Conservation (phyloP, 305 asterid genomes). For the Caryopteris hybrid region DNA sequence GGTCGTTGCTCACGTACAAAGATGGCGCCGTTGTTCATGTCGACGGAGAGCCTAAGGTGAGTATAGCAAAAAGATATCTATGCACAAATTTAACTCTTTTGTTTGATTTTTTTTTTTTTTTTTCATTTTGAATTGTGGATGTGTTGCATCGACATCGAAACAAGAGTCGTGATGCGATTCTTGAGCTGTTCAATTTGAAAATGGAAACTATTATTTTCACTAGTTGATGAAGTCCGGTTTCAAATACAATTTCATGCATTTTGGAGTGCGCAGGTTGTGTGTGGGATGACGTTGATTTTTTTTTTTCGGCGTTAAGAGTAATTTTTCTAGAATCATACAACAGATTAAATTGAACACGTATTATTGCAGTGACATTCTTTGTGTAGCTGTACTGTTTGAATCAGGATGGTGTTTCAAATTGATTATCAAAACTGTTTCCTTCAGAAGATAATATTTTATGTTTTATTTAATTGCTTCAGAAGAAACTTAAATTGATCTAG, state of each 20-base stretch:
- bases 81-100: not conserved
- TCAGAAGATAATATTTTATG: not conserved
- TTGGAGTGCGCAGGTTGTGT: not conserved
- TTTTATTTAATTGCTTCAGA: not conserved
- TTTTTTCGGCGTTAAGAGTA: not conserved
- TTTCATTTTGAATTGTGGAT: not conserved
- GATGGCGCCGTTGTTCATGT: conserved; percentile 63
- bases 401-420: not conserved
- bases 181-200: not conserved
- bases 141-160: not conserved
- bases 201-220: not conserved
- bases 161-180: not conserved
- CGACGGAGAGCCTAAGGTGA: conserved; percentile 92
- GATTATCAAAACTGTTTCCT: not conserved
- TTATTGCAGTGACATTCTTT: not conserved
- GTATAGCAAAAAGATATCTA: not conserved
- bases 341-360: not conserved
- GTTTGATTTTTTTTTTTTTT: not conserved
- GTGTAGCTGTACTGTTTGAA: not conserved
- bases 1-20: conserved; percentile 66
- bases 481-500: not conserved
- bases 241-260: not conserved
- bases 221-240: not conserved
- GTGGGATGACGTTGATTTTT: not conserved
- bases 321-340: not conserved